Evolutionary conservation across 129 eudicot genomes (phyloP).

Genomic region (Tagetes patula): DNA sequence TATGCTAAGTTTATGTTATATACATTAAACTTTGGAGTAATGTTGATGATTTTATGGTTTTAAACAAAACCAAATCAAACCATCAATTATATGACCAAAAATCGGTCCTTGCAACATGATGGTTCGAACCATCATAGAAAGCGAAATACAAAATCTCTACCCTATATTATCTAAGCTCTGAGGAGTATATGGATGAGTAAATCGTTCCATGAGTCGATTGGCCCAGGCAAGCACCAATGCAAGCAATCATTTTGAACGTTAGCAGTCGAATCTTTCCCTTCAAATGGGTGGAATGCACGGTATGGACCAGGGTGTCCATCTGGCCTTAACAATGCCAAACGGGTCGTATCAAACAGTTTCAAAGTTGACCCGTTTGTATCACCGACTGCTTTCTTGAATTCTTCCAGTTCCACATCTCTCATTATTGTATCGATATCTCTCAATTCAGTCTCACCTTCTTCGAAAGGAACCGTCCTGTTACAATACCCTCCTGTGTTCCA

Average conservation of each 20-base stretch:
- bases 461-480: conserved; percentile 55
- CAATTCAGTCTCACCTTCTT: conserved; percentile 51
- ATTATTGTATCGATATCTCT: conserved; percentile 42
- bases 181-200: conserved; percentile 53
- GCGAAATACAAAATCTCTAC: neutral
- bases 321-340: conserved; percentile 67
- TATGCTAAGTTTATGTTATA: no score
- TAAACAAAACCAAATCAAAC: neutral
- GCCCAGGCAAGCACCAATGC: conserved; percentile 98
- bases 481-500: conserved; percentile 81
- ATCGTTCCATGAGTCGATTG: conserved; percentile 87
- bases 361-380: conserved; percentile 34
- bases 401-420: conserved; percentile 62
- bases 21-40: neutral
- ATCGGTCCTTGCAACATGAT: no score
- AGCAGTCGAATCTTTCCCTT: conserved; percentile 36
- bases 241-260: conserved; percentile 74
- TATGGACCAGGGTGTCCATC: conserved; percentile 92
- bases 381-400: conserved; percentile 36
- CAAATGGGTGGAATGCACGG: conserved; percentile 61
- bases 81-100: neutral
- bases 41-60: neutral
- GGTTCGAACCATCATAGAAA: neutral
- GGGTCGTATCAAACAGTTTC: conserved; percentile 60
- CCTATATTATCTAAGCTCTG: neutral